These are phyloP conservation scores for Colletotrichum viniferum DNA, from an alignment of 2,329 filamentous ascomycete genomes.

Conservation along the genomic window DNA sequence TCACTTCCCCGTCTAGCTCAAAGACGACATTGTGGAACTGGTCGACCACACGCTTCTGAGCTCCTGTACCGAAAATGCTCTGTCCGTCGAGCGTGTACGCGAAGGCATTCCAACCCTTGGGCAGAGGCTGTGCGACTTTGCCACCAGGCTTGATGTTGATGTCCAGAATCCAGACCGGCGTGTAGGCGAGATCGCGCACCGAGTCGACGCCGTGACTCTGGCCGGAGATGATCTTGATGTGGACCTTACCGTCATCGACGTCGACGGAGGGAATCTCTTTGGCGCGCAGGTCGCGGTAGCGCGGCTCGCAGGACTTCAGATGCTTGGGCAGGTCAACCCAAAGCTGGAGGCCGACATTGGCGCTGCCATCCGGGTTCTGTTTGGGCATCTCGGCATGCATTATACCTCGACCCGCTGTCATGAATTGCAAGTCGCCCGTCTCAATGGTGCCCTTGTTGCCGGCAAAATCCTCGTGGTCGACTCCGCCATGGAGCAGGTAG, in stretches of 20 bases:
- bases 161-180: conserved; percentile 95
- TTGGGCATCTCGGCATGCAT: conserved; percentile 96
- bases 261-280: conserved; percentile 79
- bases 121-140: conserved; percentile 74
- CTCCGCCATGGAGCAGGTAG: conserved; percentile 82
- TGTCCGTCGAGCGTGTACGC: conserved; percentile 82
- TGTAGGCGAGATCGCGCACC: conserved; percentile 90
- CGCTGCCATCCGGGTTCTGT: conserved; percentile 73
- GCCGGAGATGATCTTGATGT: conserved; percentile 89
- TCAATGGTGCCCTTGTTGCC: conserved; percentile 84
- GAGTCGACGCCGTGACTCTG: conserved; percentile 84
- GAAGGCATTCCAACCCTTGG: conserved; percentile 87
- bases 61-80: conserved; percentile 63
- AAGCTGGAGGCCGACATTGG: conserved; percentile 88
- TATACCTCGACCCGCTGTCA: conserved; percentile 92
- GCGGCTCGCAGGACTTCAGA: conserved; percentile 87
- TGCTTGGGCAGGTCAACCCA: conserved; percentile 90
- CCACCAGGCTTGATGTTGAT: conserved; percentile 81
- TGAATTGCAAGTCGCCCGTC: conserved; percentile 93
- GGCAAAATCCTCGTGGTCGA: conserved; percentile 93
- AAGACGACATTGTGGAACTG: conserved; percentile 92
- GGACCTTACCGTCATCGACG: conserved; percentile 74
- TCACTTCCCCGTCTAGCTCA: conserved; percentile 75
- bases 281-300: conserved; percentile 85
- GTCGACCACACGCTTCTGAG: conserved; percentile 57